These are phyloP conservation scores for Trichodelitschia bisporula DNA, from an alignment of 495 filamentous ascomycete genomes.

Conservation along the genomic window DNA sequence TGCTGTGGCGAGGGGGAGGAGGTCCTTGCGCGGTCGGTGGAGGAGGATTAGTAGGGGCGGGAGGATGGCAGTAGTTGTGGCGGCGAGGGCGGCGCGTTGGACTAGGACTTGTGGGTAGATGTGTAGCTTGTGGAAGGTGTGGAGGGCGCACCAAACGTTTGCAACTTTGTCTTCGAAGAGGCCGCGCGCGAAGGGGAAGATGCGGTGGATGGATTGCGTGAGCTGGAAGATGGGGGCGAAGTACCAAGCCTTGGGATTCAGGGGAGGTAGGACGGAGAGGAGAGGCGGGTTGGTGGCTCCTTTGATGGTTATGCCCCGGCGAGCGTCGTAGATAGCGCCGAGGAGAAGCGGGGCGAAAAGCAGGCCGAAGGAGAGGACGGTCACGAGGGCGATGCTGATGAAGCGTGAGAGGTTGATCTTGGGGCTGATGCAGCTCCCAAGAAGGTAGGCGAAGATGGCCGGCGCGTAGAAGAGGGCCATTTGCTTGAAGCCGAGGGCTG, in stretches of 20 bases:
- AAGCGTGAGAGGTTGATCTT: constrained; percentile 43
- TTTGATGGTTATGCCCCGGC: constrained; percentile 13
- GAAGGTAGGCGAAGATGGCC: constrained; percentile 69
- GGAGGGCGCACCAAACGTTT: constrained; percentile 87
- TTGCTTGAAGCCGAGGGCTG: constrained; percentile 83
- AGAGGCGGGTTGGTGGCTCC: constrained; percentile 21
- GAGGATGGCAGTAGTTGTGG: constrained; percentile 50
- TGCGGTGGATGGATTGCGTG: constrained; percentile 58
- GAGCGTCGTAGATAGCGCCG: constrained; percentile 32
- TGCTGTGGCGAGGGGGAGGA: constrained; percentile 57
- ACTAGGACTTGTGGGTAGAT: constrained; percentile 27
- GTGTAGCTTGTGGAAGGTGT: constrained; percentile 68
- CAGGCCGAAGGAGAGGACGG: constrained; percentile 44
- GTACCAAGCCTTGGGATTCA: constrained; percentile 35
- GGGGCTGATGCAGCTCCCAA: constrained; percentile 64
- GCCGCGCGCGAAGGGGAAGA: constrained; percentile 84
- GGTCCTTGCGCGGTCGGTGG: constrained; percentile 44
- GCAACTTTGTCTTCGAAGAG: constrained; percentile 97
- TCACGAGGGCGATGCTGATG: constrained; percentile 46
- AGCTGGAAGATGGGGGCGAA: constrained; percentile 53
- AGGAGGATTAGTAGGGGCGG: constrained; percentile 62
- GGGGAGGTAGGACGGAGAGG: constrained; percentile 30
- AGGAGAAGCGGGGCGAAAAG: constrained; percentile 50
- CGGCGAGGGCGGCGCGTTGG: constrained; percentile 49
- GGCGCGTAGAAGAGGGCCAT: constrained; percentile 97